Percentiles rank a stretch among this genome's conserved stretches.
Conservation (phyloP, 257 asterid genomes). For the Galeopsis tetrahit region DNA sequence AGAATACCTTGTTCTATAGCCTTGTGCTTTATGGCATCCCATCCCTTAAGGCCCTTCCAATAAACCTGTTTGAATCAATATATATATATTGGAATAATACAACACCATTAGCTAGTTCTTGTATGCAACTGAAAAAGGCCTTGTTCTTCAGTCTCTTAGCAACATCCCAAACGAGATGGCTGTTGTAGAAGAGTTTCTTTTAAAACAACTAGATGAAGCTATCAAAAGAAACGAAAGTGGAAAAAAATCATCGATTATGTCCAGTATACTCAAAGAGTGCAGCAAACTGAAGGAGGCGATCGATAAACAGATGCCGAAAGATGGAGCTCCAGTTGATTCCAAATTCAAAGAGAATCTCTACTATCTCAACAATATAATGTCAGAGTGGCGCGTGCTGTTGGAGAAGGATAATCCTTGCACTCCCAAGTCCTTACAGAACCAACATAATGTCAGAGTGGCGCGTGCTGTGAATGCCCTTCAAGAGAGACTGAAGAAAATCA, state of each 20-base stretch:
- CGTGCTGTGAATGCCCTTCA: slow-evolving; percentile 27
- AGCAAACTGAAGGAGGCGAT: neutral
- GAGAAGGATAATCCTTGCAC: neutral
- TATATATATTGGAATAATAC: neutral
- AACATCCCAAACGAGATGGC: slow-evolving; percentile 27
- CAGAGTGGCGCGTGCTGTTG: slow-evolving; percentile 41
- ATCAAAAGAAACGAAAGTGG: slow-evolving; percentile 5
- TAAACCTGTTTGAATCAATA: neutral
- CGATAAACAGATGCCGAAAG: neutral
- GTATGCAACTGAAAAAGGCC: neutral
- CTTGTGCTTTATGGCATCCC: neutral
- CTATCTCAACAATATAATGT: slow-evolving; percentile 40
- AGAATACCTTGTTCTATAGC: slow-evolving; percentile 20
- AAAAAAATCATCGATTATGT: neutral
- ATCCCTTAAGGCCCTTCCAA: neutral
- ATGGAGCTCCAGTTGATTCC: neutral
- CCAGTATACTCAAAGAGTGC: slow-evolving; percentile 19
- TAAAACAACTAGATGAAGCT: slow-evolving; percentile 24
- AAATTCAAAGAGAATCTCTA: slow-evolving; percentile 42
- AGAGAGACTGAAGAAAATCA: slow-evolving; percentile 30
- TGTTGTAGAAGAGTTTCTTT: slow-evolving; percentile 34
- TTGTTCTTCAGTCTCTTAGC: neutral
- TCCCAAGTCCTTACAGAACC: slow-evolving; percentile 8
- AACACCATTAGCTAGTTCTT: neutral
- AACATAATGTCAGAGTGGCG: slow-evolving; percentile 46